A percentile compares a stretch with the other conserved stretches of the same genome.
Evolutionary conservation across 2,329 filamentous ascomycete genomes (phyloP).

Genomic region (Sclerotinia nivalis): DNA sequence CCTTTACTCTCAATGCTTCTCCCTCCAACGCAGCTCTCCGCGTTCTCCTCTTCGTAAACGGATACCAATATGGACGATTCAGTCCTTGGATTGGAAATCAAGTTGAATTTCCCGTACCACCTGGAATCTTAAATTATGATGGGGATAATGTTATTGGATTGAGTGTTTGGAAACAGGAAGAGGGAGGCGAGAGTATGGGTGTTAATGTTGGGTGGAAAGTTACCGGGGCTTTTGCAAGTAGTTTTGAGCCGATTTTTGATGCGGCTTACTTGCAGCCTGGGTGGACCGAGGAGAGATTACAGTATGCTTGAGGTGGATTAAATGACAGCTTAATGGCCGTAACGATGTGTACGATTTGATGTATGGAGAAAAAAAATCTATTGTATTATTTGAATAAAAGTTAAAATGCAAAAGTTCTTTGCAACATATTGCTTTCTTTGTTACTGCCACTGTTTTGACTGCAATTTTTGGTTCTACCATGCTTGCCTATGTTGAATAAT

Average conservation of each 20-base stretch:
- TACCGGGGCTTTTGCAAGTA: conserved; percentile 19
- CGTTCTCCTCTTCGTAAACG: conserved; percentile 60
- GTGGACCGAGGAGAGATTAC: conserved; percentile 20
- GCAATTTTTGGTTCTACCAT: no score
- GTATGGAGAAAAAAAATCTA: background rate
- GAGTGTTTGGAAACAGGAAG: conserved; percentile 22
- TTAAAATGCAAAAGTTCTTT: background rate
- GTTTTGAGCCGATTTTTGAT: conserved; percentile 22
- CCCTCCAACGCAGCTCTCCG: conserved; percentile 48
- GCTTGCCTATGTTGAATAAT: no score
- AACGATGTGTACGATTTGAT: background rate
- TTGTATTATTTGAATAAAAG: background rate
- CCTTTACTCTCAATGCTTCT: conserved; percentile 53
- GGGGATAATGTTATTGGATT: conserved; percentile 22
- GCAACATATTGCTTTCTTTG: background rate
- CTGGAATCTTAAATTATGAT: conserved; percentile 24
- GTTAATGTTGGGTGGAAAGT: conserved; percentile 22
- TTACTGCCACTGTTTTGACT: background rate
- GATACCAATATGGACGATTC: conserved; percentile 45
- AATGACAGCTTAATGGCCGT: background rate
- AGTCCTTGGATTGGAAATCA: conserved; percentile 24
- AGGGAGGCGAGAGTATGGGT: background rate
- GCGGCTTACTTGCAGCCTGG: conserved; percentile 16
- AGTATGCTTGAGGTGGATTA: conserved; percentile 9
- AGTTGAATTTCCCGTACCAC: conserved; percentile 23